A percentile compares a stretch with the other conserved stretches of the same genome.
These are phyloP conservation scores for Naganishia albida DNA, from an alignment of 1,284 basidiomycete genomes.

Conservation along the genomic window DNA sequence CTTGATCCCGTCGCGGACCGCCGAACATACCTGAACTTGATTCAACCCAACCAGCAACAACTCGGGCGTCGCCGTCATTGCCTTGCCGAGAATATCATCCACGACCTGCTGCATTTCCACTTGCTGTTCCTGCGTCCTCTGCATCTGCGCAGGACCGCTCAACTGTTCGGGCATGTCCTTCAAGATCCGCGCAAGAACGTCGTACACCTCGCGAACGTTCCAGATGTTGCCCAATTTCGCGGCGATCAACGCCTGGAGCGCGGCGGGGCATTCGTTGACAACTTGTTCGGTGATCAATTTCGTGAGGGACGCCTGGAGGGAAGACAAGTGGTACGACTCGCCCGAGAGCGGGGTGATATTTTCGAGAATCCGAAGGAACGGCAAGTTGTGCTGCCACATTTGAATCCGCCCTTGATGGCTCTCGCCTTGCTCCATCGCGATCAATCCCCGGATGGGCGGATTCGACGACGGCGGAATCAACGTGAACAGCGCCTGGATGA, in stretches of 20 bases:
- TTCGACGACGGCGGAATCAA: constrained; percentile 52
- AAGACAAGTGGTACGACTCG: constrained; percentile 88
- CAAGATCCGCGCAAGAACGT: constrained; percentile 33
- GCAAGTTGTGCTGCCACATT: constrained; percentile 76
- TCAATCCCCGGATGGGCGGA: constrained; percentile 53
- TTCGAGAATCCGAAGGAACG: constrained; percentile 83
- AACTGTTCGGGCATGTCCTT: constrained; percentile 46
- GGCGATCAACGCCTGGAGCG: constrained; percentile 18
- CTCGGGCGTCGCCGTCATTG: constrained; percentile 80
- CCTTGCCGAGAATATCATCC: constrained; percentile 31
- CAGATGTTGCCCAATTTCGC: constrained; percentile 32
- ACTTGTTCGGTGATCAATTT: constrained; percentile 34
- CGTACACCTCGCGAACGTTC: constrained; percentile 37
- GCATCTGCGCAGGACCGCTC: neutral
- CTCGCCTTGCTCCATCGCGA: constrained; percentile 40
- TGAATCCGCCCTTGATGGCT: neutral
- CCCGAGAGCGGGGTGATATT: constrained; percentile 82
- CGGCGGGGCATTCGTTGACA: constrained; percentile 26
- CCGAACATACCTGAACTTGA: constrained; percentile 74
- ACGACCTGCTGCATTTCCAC: constrained; percentile 26
- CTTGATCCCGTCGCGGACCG: neutral
- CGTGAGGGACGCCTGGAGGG: constrained; percentile 68
- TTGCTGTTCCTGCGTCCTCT: constrained; percentile 17
- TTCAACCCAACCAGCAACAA: constrained; percentile 90
- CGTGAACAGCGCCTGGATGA: constrained; percentile 42